These are phyloP conservation scores for Ceratonia siliqua DNA, from an alignment of 306 rosid genomes.

Conservation along the genomic window DNA sequence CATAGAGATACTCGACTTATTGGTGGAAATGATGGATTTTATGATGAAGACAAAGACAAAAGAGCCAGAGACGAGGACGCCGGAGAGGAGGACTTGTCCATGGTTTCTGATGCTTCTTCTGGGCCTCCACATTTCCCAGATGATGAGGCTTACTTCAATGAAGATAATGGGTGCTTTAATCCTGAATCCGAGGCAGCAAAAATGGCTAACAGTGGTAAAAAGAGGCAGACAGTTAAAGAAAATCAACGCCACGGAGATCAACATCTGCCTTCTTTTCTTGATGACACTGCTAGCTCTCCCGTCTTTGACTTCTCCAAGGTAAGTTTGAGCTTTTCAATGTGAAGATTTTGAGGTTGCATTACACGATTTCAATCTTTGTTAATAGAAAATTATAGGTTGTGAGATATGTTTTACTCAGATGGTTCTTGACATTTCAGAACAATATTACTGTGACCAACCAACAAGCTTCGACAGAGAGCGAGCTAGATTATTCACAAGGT, in stretches of 20 bases:
- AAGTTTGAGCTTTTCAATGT: conserved; percentile 14
- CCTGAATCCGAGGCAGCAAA: conserved; percentile 42
- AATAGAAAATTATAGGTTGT: neutral
- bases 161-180: conserved; percentile 38
- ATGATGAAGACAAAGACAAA: conserved; percentile 26
- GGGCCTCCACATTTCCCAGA: conserved; percentile 85
- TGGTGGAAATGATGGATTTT: conserved; percentile 20
- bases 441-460: conserved; percentile 44
- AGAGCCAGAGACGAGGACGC: conserved; percentile 28
- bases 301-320: conserved; percentile 62
- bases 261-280: conserved; percentile 56
- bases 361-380: neutral
- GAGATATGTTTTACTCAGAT: neutral
- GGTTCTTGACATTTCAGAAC: conserved; percentile 46
- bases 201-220: conserved; percentile 42
- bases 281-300: conserved; percentile 97
- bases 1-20: conserved; percentile 26
- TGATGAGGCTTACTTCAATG: conserved; percentile 46
- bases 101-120: conserved; percentile 99
- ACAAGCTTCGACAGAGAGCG: conserved; percentile 62
- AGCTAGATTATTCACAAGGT: conserved; percentile 71
- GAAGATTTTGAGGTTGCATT: conserved; percentile 11
- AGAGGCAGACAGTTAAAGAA: conserved; percentile 58
- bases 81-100: conserved; percentile 74
- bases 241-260: conserved; percentile 32